Evolutionary conservation across 2,329 filamentous ascomycete species (phyloP), one percentile per base, ranked within the genome.

Genomic region (Purpureocillium takamizusanense): DNA sequence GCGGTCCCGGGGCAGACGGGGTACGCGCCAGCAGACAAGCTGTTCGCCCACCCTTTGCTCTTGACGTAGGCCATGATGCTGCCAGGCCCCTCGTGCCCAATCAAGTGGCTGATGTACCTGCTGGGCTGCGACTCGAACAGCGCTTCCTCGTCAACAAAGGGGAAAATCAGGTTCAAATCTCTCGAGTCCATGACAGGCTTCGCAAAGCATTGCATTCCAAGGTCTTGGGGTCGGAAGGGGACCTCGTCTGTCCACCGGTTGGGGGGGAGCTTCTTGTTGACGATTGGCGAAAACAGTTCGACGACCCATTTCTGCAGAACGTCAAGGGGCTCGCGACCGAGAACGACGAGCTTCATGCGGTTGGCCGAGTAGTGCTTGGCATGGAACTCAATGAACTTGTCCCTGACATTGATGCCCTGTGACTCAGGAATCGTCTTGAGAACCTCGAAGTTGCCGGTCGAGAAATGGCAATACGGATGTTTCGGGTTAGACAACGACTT

Each of bases 361-460:
- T 95, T 95, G 42, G 89, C 86, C 2, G 89, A 95, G 62, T 95
- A 95, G 55, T 94, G 82, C 53, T 81, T 83, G 45, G 80, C 76
- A 57, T 95, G 86, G 54, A 95, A 95, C 46, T 88, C 82, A 48
- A 95, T 94, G 55, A 95, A 95, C 59, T 89, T 88, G 49, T 87
- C 81, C 35, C 89, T 76, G 18, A 95, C 85, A 57, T 92, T 86
- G 50, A 95, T 75, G 4, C 87, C 87, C 35, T 79, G 69, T 33
- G 79, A 76, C 55, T 92, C 79, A 2, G 89, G 89, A 5, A 83
- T 72, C 38, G 86, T 86, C 62, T 92, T 89, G 43, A 95, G 69
- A 0, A 88, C 86, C 55, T 92, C 79, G 43, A 89, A 75, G 55
- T 89, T 95, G 39, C 89, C 89, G 0, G 89, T 95, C 0, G 86